Conservation (phyloP, 306 rosid species). For the Acacia confusa region DNA sequence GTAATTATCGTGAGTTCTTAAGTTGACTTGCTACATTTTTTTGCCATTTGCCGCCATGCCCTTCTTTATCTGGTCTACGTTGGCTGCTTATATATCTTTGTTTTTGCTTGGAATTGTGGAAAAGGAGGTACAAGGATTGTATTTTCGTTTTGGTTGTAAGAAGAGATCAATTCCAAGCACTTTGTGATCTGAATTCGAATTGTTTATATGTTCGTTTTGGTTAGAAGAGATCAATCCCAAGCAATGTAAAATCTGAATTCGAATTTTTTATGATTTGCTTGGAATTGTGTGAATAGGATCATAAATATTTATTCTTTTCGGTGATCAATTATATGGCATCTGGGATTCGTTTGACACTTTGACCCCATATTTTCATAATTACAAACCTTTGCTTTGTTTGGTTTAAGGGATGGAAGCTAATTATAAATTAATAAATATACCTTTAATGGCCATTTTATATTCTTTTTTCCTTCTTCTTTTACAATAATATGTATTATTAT, state of each 20-base stretch:
- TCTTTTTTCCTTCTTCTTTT: no score
- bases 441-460: no score
- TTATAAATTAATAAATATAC: no score
- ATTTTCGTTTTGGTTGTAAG: not conserved
- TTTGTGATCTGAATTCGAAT: not conserved
- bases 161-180: no score
- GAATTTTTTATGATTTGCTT: no score
- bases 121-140: not conserved
- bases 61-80: not conserved
- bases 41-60: not conserved
- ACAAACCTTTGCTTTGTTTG: no score
- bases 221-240: no score
- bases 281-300: not conserved
- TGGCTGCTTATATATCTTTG: not conserved
- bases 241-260: no score
- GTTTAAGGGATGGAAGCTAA: accelerated
- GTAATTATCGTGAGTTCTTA: not conserved
- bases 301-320: not conserved
- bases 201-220: not conserved
- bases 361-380: no score
- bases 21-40: not conserved
- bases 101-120: not conserved
- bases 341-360: no score
- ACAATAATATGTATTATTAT: no score
- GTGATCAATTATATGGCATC: not conserved